Base-by-base conservation (phyloP, 2,329 filamentous ascomycete species). In the Fusarium setosum region DNA sequence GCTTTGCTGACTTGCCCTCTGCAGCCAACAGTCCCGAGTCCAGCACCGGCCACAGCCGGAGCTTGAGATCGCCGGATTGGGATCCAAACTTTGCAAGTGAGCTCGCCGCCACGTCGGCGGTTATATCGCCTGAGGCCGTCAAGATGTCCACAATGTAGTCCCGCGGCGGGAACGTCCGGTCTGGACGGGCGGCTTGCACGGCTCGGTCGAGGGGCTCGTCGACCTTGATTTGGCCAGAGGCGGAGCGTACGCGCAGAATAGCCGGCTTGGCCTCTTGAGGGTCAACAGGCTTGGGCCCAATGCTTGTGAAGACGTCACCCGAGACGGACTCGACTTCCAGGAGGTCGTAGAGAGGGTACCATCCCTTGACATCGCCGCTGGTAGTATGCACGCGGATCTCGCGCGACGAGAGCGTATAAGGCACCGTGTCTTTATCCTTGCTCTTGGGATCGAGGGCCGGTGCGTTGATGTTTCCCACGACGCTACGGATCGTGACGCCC, bases 341-440 rank as follows among this genome's bases (percentile, higher is more conserved):
- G 26, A 79, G 72, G 67, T 86, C 82, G 69, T 81, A 83, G 2
- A 87, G 75, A 1, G 85, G 83, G 76, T 83, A 86, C 71, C 78
- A 80, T 26, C 85, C 85, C 13, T 60, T 59, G 61, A 88, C 80
- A 13, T 72, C 48, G 8, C 82, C 82, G 2, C 82, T 79, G 4
- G 79, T 77, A 17, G 84, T 83, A 23, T 71, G 65, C 13, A 83
- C 76, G 24, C 76, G 70, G 55, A 84, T 79, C 48, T 77, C 68
- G 29, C 82, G 78, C 1, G 81, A 81, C 54, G 79, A 72, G 42
- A 87, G 73, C 7, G 66, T 63, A 71, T 82, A 86, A 1, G 79
- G 74, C 9, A 70, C 61, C 11, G 71, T 54, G 15, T 37, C 51
- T 7, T 71, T 65, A 15, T 62, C 65, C 18, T 75, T 70, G 50